Evolutionary conservation across 208 protist genomes (phyloP), one percentile per base, ranked within the genome.

Genomic region (Trypanosoma mega): DNA sequence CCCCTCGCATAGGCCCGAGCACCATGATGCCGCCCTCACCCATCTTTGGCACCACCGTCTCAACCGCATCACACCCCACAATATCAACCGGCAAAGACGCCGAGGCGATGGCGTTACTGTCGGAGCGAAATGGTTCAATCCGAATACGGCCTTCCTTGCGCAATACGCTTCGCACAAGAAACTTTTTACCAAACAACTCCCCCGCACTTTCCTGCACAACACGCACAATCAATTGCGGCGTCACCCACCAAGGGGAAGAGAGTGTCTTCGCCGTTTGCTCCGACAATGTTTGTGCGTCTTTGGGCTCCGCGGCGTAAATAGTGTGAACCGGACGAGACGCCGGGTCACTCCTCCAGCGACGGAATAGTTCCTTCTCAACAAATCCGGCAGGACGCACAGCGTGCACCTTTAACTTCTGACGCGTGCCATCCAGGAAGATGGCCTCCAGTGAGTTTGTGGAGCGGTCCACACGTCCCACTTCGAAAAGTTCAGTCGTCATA

Each of bases 301-400:
- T 34, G 1, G 16, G n/a, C 7, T 27, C 14, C 63, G 44, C 47
- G 6, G 46, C 20, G 24, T 57, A 56, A 16, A 69, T 43, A 23
- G 51, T 68, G 21, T 58, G 50, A 37, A 87, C 76, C 0, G 88
- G 88, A 0, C 85, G 82, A 21, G 68, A 80, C n/a, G 63, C 57
- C 18, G 85, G 80, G 47, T 94, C 78, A 3, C 54, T 62, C 68
- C 86, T 92, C 85, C 88, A 94, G 46, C 65, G 31, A 1, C 30
- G 49, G 58, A 79, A 91, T 21, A 90, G 58, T 45, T 55, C 51
- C n/a, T 43, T 55, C 63, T 94, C 85, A 14, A 89, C 72, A 58
- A 88, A 89, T 9, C 88, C 88, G 27, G 88, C 88, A 2, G 78
- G 76, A 12, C 84, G 85, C 43, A 90, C 67, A n/a, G 82, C 76